A percentile compares a stretch with the other conserved stretches of the same genome.
phyloP scores from a whole-genome alignment of 345 rosid species.

The Salix caprea region DNA sequence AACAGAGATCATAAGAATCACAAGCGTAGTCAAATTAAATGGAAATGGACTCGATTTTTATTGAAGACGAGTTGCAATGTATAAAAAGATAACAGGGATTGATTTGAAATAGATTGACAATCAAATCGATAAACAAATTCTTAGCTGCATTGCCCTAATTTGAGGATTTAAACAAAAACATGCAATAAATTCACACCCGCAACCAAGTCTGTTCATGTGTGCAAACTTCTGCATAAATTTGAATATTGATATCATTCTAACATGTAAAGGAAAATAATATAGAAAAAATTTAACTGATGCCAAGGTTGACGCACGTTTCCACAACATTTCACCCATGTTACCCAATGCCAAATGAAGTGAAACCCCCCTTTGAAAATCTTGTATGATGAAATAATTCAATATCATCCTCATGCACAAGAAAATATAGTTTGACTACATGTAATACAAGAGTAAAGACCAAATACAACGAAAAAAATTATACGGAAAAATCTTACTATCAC shows the following conservation, averaged over 20 bases:
- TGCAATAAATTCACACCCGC: not conserved
- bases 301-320: not conserved
- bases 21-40: not conserved
- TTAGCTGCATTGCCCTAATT: not conserved
- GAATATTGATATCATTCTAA: not conserved
- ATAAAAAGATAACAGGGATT: not conserved
- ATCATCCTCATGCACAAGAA: too few relatives aligned
- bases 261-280: not conserved
- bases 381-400: too few relatives aligned
- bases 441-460: too few relatives aligned
- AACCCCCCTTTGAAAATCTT: too few relatives aligned
- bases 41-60: not conserved
- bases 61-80: not conserved
- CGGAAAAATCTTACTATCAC: too few relatives aligned
- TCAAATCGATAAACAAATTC: not conserved
- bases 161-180: not conserved
- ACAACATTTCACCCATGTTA: too few relatives aligned
- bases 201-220: not conserved
- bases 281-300: not conserved
- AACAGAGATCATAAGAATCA: slow-evolving; percentile 6
- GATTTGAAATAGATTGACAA: not conserved
- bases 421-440: too few relatives aligned
- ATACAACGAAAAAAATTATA: too few relatives aligned
- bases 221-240: too few relatives aligned
- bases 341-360: too few relatives aligned